Conservation (phyloP, 1,284 basidiomycete species). For the Boletus holoroseus region DNA sequence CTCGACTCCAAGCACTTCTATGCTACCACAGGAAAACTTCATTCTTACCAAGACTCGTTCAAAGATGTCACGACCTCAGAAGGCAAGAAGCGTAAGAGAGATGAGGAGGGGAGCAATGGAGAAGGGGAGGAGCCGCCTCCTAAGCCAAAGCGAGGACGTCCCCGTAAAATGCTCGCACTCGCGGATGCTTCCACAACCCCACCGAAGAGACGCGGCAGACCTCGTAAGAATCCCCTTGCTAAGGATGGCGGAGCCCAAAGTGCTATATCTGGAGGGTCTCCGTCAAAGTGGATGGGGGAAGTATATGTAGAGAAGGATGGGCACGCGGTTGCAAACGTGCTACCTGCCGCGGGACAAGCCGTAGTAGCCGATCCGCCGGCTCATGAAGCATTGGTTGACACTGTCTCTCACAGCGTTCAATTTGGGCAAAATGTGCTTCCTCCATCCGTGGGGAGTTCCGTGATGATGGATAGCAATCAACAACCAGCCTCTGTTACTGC, state of each 20-base stretch:
- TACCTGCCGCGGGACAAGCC: background rate
- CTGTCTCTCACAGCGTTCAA: background rate
- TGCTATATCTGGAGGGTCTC: background rate
- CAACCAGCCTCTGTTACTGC: background rate
- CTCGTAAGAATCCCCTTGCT: conserved; percentile 27
- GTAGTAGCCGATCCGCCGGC: background rate
- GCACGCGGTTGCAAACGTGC: background rate
- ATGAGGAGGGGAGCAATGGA: conserved; percentile 19
- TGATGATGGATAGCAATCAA: background rate
- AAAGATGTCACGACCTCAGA: conserved; percentile 29
- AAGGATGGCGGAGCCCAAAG: conserved; percentile 5
- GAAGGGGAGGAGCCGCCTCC: conserved; percentile 28
- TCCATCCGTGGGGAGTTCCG: background rate
- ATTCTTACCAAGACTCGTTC: conserved; percentile 46
- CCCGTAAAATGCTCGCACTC: conserved; percentile 28
- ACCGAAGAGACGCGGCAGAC: conserved; percentile 34
- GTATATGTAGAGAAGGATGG: background rate
- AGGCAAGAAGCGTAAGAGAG: conserved; percentile 30
- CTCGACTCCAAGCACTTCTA: conserved; percentile 50
- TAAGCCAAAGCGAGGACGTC: conserved; percentile 37
- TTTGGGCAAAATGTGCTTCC: background rate
- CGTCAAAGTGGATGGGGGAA: conserved; percentile 1
- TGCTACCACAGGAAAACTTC: conserved; percentile 38
- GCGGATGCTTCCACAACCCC: conserved; percentile 7
- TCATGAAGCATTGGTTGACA: background rate